Conservation (phyloP, 129 eudicot species). For the sunflower (Helianthus annuus) region HanXRQr2.0-SUNRISE NC_035446.2:127444543-127445042, state of each 20-base stretch:
- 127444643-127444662: not conserved
- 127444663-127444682: not conserved
- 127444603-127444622: not conserved
- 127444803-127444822: not conserved
- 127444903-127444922: not conserved
- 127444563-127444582: not conserved
- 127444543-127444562: not conserved
- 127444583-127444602: not conserved
- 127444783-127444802: not conserved
- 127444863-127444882: not conserved
- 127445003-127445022: not conserved
- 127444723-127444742: not conserved
- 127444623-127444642: not conserved
- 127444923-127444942: not conserved
- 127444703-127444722: not conserved
- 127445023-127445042: constrained; percentile 70
- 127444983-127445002: not conserved
- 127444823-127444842: not conserved
- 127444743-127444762: no score
- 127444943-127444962: not conserved
- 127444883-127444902: not conserved
- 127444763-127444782: not conserved
- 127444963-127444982: not conserved
- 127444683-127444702: not conserved
- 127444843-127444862: not conserved